Percentiles rank a stretch among this genome's conserved stretches.
These are phyloP conservation scores for Hanseniaspora clermontiae DNA, from an alignment of 805 yeast species.

Conservation along the genomic window DNA sequence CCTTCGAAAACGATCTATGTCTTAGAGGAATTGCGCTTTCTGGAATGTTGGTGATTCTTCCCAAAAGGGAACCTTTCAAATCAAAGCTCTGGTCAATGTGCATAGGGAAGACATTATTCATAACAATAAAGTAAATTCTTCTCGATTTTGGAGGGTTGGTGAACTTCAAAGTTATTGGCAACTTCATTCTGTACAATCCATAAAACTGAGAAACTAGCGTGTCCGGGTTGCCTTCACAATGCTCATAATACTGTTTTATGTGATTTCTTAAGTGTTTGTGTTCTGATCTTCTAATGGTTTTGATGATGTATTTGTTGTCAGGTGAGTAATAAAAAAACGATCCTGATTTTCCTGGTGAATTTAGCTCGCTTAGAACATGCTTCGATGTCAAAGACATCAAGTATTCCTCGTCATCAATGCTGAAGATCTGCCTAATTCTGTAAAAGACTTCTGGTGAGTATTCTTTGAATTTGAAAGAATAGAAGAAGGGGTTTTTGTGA, in stretches of 20 bases:
- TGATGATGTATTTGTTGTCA: conserved; percentile 86
- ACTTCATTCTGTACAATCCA: conserved; percentile 85
- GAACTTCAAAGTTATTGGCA: conserved; percentile 45
- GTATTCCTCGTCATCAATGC: conserved; percentile 92
- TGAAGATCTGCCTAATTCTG: conserved; percentile 65
- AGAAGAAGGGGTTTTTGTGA: conserved; percentile 77
- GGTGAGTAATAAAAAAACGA: conserved; percentile 90
- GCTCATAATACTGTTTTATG: conserved; percentile 62
- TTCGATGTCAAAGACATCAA: conserved; percentile 83
- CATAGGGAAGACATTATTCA: conserved; percentile 95
- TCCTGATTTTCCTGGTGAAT: conserved; percentile 95
- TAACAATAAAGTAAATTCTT: conserved; percentile 83
- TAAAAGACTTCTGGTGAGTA: conserved; percentile 90
- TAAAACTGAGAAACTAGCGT: conserved; percentile 90
- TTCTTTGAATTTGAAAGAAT: conserved; percentile 93
- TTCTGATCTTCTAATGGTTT: conserved; percentile 88
- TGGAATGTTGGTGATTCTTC: conserved; percentile 43
- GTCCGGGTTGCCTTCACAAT: conserved; percentile 72
- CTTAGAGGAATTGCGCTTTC: conserved; percentile 6
- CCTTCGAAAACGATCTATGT: conserved; percentile 18
- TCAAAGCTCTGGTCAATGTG: conserved; percentile 75
- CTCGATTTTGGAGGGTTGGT: conserved; percentile 33
- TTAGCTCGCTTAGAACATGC: conserved; percentile 79
- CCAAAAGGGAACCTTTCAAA: conserved; percentile 84
- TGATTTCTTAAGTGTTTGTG: conserved; percentile 69